Evolutionary conservation across 176 grass and related monocot genomes (phyloP).

Genomic region (Avena atlantica): DNA sequence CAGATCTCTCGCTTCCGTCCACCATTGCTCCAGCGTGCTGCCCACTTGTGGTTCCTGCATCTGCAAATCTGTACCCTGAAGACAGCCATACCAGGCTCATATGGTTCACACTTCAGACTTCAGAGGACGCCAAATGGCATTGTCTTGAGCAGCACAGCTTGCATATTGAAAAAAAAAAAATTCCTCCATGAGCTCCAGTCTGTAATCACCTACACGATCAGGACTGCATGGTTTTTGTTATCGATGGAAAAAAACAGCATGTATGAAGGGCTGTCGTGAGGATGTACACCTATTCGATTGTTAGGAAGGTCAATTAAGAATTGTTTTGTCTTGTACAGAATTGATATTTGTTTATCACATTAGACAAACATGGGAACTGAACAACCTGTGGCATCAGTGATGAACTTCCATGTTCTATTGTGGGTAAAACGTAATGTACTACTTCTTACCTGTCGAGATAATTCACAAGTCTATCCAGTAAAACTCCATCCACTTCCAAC

Average conservation of each 20-base stretch:
- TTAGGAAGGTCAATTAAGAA: background rate
- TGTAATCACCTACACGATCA: conserved; percentile 43
- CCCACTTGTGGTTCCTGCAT: no score
- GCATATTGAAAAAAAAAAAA: conserved; percentile 10
- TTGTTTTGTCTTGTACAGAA: background rate
- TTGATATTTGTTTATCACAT: background rate
- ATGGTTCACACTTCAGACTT: background rate
- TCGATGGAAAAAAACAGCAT: conserved; percentile 8
- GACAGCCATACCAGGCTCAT: background rate
- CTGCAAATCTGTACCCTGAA: no score
- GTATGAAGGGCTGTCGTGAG: conserved; percentile 18
- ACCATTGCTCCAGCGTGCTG: no score
- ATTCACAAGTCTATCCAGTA: background rate
- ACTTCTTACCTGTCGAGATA: background rate
- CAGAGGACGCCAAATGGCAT: conserved; percentile 31
- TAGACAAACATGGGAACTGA: background rate
- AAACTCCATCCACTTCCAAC: background rate
- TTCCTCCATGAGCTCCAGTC: background rate
- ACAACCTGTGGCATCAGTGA: background rate
- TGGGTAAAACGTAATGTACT: background rate
- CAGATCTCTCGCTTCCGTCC: no score
- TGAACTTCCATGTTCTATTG: background rate
- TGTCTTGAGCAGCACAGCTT: background rate
- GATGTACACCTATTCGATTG: conserved; percentile 14
- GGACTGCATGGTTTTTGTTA: conserved; percentile 20